Conservation (phyloP, 345 rosid genomes). For the Citrus medica region DNA sequence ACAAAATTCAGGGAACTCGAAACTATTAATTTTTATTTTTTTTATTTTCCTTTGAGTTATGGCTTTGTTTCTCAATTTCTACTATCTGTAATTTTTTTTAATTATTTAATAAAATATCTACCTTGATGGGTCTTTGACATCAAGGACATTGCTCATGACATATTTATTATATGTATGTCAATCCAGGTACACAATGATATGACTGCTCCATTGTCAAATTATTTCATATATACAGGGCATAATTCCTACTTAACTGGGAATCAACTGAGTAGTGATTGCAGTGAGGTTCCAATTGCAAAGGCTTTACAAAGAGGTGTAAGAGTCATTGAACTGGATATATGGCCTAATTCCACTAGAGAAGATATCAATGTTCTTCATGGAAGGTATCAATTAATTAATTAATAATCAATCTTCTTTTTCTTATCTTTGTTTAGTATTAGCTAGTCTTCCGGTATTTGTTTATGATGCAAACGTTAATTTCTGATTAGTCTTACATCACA, state of each 20-base stretch:
- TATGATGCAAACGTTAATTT: too few relatives aligned
- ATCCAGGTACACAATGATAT: slow-evolving; percentile 90
- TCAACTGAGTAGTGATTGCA: slow-evolving; percentile 94
- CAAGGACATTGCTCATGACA: background rate
- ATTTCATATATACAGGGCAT: slow-evolving; percentile 92
- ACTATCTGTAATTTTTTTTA: too few relatives aligned
- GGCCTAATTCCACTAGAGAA: slow-evolving; percentile 80
- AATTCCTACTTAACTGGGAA: slow-evolving; percentile 96
- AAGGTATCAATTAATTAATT: slow-evolving; percentile 37
- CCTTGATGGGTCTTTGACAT: too few relatives aligned
- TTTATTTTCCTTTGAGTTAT: too few relatives aligned
- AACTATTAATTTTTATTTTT: too few relatives aligned
- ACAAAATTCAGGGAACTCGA: too few relatives aligned
- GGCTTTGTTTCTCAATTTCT: too few relatives aligned
- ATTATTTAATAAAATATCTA: too few relatives aligned
- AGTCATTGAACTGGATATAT: slow-evolving; percentile 89
- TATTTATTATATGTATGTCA: background rate
- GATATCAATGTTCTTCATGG: slow-evolving; percentile 90
- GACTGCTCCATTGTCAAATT: slow-evolving; percentile 87
- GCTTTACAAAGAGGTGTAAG: slow-evolving; percentile 81
- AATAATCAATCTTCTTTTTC: too few relatives aligned
- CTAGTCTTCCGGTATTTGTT: too few relatives aligned
- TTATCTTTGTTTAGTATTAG: background rate
- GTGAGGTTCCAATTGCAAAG: slow-evolving; percentile 78
- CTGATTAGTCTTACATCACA: too few relatives aligned